These are phyloP conservation scores for Rhizopus microsporus DNA, from an alignment of 371 early-diverging fungal genomes.

Conservation along the genomic window DNA sequence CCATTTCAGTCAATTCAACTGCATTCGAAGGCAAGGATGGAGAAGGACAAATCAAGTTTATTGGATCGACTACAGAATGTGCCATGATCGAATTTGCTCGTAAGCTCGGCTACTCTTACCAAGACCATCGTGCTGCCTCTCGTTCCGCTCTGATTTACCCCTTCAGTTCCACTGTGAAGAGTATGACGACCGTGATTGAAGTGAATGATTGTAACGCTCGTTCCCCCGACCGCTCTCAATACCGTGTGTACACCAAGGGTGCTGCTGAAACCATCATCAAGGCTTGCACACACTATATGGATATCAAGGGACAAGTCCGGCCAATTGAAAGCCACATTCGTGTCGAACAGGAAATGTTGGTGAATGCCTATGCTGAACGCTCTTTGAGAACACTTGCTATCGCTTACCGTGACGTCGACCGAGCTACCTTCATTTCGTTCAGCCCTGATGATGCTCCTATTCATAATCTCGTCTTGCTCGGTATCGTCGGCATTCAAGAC, in stretches of 20 bases:
- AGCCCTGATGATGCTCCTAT: slow-evolving; percentile 55
- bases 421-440: slow-evolving; percentile 30
- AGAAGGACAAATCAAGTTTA: slow-evolving; percentile 51
- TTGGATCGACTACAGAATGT: slow-evolving; percentile 42
- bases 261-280: slow-evolving; percentile 62
- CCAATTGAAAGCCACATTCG: slow-evolving; percentile 35
- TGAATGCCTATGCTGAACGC: slow-evolving; percentile 59
- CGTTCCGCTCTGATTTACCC: slow-evolving; percentile 48
- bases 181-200: slow-evolving; percentile 54
- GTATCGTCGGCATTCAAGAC: slow-evolving; percentile 85
- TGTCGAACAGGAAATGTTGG: slow-evolving; percentile 35
- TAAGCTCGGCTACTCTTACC: slow-evolving; percentile 47
- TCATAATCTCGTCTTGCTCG: slow-evolving; percentile 63
- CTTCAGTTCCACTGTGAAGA: slow-evolving; percentile 59
- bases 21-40: slow-evolving; percentile 66
- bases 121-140: slow-evolving; percentile 30
- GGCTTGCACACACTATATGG: slow-evolving; percentile 44
- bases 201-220: slow-evolving; percentile 23
- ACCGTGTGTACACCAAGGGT: slow-evolving; percentile 55
- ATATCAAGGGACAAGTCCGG: slow-evolving; percentile 36
- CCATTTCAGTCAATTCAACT: slow-evolving; percentile 71
- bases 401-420: slow-evolving; percentile 61
- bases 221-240: slow-evolving; percentile 13
- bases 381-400: slow-evolving; percentile 72
- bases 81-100: slow-evolving; percentile 70